Percentiles rank a stretch among this genome's conserved stretches.
Evolutionary conservation across 2,329 filamentous ascomycete species (phyloP).

Genomic region (Pestalotiopsis sp.): DNA sequence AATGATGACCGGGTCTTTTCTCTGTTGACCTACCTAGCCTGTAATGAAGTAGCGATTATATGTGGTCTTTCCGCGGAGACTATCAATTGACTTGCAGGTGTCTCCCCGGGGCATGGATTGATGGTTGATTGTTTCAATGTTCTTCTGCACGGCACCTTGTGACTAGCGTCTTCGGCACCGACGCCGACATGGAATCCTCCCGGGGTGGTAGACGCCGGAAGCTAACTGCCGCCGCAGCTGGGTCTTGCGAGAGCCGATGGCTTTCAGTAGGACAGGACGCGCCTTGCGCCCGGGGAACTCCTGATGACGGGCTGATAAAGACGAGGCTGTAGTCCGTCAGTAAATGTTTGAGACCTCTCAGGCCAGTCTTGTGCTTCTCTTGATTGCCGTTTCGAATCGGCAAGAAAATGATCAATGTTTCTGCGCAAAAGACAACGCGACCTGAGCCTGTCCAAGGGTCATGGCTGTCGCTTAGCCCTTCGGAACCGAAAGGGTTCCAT

Average conservation of each 20-base stretch:
- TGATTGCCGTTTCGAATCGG: not conserved
- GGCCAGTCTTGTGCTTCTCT: too few relatives aligned
- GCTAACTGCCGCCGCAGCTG: not conserved
- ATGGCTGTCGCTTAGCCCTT: not conserved
- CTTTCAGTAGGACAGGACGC: not conserved
- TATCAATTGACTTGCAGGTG: not conserved
- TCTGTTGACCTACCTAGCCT: not conserved
- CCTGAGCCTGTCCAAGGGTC: not conserved
- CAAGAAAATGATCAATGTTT: not conserved
- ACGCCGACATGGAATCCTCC: not conserved
- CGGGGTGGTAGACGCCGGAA: not conserved
- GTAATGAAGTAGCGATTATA: not conserved
- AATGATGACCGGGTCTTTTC: not conserved
- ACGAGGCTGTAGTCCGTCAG: too few relatives aligned
- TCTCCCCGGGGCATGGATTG: not conserved
- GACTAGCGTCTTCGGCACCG: not conserved
- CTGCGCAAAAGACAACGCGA: not conserved
- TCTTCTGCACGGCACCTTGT: not conserved
- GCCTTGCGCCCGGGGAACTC: too few relatives aligned
- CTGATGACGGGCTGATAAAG: too few relatives aligned
- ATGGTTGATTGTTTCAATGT: too few relatives aligned
- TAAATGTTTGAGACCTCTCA: too few relatives aligned
- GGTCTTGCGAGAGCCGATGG: not conserved
- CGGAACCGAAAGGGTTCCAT: not conserved
- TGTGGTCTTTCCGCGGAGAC: not conserved